A percentile compares a stretch with the other conserved stretches of the same genome.
phyloP scores from a whole-genome alignment of 31 red algal genomes.

The Asparagopsis taxiformis region DNA sequence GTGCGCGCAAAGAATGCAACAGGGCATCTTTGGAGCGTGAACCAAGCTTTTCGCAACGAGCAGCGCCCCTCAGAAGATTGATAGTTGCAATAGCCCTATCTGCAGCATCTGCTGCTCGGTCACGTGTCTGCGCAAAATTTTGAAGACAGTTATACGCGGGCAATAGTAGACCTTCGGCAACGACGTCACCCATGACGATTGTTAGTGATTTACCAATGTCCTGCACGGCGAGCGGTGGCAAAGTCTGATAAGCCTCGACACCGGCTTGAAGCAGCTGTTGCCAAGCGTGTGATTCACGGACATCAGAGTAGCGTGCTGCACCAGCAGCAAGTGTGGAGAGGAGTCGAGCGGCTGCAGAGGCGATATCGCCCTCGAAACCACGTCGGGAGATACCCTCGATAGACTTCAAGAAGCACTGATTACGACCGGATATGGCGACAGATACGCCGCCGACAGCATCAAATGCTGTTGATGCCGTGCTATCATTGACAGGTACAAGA shows the following conservation, averaged over 20 bases:
- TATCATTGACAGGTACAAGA: slow-evolving; percentile 10
- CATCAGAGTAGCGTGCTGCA: slow-evolving; percentile 2
- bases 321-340: slow-evolving; percentile 17
- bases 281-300: slow-evolving; percentile 4
- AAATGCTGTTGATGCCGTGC: slow-evolving; percentile 12
- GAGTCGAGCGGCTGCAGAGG: slow-evolving; percentile 27
- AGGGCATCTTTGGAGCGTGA: background rate
- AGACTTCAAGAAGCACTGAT: slow-evolving; percentile 14
- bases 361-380: slow-evolving; percentile 38
- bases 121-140: background rate
- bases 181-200: slow-evolving; percentile 22
- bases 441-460: slow-evolving; percentile 13
- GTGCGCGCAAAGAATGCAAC: slow-evolving; percentile 2
- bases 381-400: slow-evolving; percentile 31
- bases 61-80: slow-evolving; percentile 19
- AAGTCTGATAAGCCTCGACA: slow-evolving; percentile 19
- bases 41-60: slow-evolving; percentile 6
- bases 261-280: slow-evolving; percentile 21
- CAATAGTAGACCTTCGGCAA: slow-evolving; percentile 9
- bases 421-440: background rate
- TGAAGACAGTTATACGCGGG: slow-evolving; percentile 28
- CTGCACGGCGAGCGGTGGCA: slow-evolving; percentile 24
- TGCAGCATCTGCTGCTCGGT: slow-evolving; percentile 18
- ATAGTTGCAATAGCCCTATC: slow-evolving; percentile 27
- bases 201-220: slow-evolving; percentile 35